Base-by-base conservation (phyloP, 202 grass and related monocot species). In the Panicum hallii region DNA sequence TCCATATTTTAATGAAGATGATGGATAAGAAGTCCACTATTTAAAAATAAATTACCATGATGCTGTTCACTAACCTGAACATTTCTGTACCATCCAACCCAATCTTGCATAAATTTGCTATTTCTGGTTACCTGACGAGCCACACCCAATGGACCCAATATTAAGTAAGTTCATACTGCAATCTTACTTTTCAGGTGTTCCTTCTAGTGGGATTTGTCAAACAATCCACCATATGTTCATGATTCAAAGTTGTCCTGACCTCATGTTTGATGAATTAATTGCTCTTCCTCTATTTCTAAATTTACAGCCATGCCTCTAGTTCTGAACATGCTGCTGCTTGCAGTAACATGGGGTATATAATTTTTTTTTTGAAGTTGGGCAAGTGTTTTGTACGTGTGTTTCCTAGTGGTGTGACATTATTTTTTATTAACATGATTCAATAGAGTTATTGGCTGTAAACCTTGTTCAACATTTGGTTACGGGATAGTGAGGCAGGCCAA, bases 81-180 rank as follows among this genome's bases (percentile, higher is more conserved):
- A 47, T 72, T 61, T 82, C 10, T 48, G 1, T 63, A 70, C 13
- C 41, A 28, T n/a, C 41, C 26, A 43, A 46, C n/a, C n/a, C 26
- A 43, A 46, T 32, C n/a, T 52, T 65, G 26, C 56, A 9, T 19
- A 47, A 72, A 41, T 48, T 28, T 50, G 28, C 71, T 64, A 58
- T 73, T 70, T 42, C 10, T 84, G 76, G 19, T 28, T 45, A 75
- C 81, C 69, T 11, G 40, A 53, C 72, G 66, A 79, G 81, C 61
- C 67, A 74, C 58, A 67, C 65, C 40, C 19, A 79, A 32, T 74
- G 46, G 47, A 72, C 34, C 26, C 54, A 69, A 43, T 50, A 49
- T 49, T 2, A 44, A 52, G 47, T 56, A 54, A 70, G 12, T 72
- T 85, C 19, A 42, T 85, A 48, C 20, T 2, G 0, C 30, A 52